Evolutionary conservation across 345 rosid species (phyloP).

Genomic region (Citrus glauca): DNA sequence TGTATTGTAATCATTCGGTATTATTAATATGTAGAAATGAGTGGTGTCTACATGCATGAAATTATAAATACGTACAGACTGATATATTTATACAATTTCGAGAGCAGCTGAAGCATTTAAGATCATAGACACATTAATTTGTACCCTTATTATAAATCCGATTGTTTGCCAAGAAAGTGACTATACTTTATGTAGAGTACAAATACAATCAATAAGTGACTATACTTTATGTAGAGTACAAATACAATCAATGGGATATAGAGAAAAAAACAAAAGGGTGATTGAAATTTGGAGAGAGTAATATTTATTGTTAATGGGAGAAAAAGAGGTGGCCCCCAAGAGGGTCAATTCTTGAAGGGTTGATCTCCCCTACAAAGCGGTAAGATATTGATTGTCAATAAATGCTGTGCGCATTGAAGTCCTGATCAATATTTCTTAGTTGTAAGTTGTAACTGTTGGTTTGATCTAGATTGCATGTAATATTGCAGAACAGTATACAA

Average conservation of each 20-base stretch:
- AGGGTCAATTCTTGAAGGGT: conserved; percentile 9
- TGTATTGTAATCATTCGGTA: not conserved
- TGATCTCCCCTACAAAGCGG: conserved; percentile 20
- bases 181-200: not conserved
- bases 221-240: not conserved
- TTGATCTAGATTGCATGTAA: conserved; percentile 5
- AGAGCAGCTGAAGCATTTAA: not conserved
- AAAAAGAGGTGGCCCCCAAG: conserved; percentile 12
- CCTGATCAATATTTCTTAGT: conserved; percentile 4
- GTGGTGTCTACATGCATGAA: not conserved
- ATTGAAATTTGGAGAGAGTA: not conserved
- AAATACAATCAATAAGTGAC: not conserved
- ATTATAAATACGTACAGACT: not conserved
- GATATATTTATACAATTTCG: not conserved
- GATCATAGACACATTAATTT: not conserved
- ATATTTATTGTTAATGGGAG: not conserved
- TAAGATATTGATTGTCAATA: conserved; percentile 22
- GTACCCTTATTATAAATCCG: not conserved
- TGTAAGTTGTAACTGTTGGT: not conserved
- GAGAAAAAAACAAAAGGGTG: not conserved
- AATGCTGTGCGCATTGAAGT: conserved; percentile 16
- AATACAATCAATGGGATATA: not conserved
- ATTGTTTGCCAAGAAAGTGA: not conserved
- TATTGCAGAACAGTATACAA: conserved; percentile 8
- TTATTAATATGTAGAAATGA: not conserved